These are phyloP conservation scores for Geum urbanum DNA, from an alignment of 306 rosid species.

Conservation along the genomic window DNA sequence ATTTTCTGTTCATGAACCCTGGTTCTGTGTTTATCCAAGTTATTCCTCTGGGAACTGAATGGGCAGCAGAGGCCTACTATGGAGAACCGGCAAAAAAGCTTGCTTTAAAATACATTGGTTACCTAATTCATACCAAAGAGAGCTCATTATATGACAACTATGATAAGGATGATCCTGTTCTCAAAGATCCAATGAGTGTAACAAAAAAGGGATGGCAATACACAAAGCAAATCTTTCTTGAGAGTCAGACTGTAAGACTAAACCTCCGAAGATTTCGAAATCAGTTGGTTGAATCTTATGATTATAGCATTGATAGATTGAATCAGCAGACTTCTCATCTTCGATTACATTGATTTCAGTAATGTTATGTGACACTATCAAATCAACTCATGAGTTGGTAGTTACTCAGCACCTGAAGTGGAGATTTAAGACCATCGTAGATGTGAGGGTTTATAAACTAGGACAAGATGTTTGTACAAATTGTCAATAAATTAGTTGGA, in stretches of 20 bases:
- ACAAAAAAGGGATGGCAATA: slow-evolving; percentile 1
- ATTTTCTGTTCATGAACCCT: slow-evolving; percentile 15
- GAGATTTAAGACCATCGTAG: too few species aligned
- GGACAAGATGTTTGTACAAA: too few species aligned
- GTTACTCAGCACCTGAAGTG: too few species aligned
- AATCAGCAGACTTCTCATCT: neutral
- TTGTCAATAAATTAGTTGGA: too few species aligned
- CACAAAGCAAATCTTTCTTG: slow-evolving; percentile 6
- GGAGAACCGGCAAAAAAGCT: slow-evolving; percentile 16
- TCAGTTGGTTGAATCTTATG: slow-evolving; percentile 1
- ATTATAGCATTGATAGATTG: neutral
- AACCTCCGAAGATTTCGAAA: slow-evolving; percentile 9
- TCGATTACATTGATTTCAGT: neutral
- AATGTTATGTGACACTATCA: neutral
- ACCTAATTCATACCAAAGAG: slow-evolving; percentile 8
- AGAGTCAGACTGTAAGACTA: slow-evolving; percentile 15
- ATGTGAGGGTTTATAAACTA: too few species aligned
- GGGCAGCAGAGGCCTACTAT: slow-evolving; percentile 8
- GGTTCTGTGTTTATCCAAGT: slow-evolving; percentile 18
- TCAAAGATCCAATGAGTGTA: slow-evolving; percentile 14
- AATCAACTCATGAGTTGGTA: too few species aligned
- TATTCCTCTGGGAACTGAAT: slow-evolving; percentile 1
- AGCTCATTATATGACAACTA: slow-evolving; percentile 9
- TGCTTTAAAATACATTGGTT: slow-evolving; percentile 18
- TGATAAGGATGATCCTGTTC: neutral